Base-by-base conservation (phyloP, 1,284 basidiomycete species). In the Apiotrichum sp. region DNA sequence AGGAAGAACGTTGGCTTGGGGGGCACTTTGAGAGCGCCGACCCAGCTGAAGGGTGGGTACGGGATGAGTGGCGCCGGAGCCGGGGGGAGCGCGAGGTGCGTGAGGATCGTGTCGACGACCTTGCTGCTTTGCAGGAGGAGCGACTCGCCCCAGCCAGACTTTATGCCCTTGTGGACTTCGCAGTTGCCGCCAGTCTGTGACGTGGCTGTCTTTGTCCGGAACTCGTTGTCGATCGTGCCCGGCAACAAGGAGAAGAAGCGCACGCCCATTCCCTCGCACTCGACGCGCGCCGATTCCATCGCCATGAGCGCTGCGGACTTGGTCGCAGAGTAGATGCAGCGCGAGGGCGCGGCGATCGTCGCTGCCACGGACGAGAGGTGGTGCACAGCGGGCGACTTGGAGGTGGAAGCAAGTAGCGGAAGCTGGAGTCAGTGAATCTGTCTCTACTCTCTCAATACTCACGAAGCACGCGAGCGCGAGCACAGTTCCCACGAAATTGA, bases 291-390 rank as follows among this genome's bases (percentile, higher is more conserved):
- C 79, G 72, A 88, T 84, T 71, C 71, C 73, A 88, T 89, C 56
- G 91, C 84, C 44, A 87, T 72, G 47, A 90, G 80, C 2, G 87
- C 86, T 0, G 89, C 87, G 2, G 86, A 80, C 73, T 97, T 97
- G 4, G 88, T 89, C 0, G 90, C 85, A 0, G 83, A 84, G 72
- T 97, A 97, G 33, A 97, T 76, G 0, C 87, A 79, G 14, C 93
- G 85, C 0, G 89, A 91, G 0, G 93, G 93, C 0, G 92, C 85
- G 0, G 92, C 88, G 32, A 93, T 83, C 7, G 87, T 79, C 1
- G 89, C 85, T 3, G 86, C 91, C 4, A 88, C 79, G 6, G 87
- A 89, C 8, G 89, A 90, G 40, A 95, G 77, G 51, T 93, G 83
- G 40, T 88, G 82, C 42, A 95, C 80, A 0, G 87, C 84, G 0